A percentile compares a stretch with the other conserved stretches of the same genome.
phyloP scores from a whole-genome alignment of 495 filamentous ascomycete species.

The Neurospora sp. region DNA sequence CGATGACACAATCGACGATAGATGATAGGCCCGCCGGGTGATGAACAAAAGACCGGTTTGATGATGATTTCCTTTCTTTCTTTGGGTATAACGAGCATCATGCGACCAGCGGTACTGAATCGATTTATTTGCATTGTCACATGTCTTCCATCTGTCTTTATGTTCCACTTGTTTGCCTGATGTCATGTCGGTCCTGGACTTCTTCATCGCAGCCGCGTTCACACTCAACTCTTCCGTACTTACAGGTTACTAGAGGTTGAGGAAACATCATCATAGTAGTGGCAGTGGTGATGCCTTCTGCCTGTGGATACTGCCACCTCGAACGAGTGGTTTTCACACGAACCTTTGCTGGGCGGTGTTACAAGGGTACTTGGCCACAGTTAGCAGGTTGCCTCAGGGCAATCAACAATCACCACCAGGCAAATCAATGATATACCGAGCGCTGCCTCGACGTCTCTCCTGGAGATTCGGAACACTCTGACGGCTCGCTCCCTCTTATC shows the following conservation, averaged over 20 bases:
- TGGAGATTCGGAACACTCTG: too few species aligned
- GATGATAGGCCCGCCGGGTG: not conserved
- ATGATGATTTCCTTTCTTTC: not conserved
- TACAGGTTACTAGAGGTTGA: conserved; percentile 33
- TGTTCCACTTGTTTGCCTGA: not conserved
- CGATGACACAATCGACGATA: not conserved
- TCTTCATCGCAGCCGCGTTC: not conserved
- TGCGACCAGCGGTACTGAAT: not conserved
- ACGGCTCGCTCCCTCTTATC: too few species aligned
- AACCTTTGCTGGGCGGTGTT: too few species aligned
- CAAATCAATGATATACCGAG: too few species aligned
- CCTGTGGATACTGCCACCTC: conserved; percentile 19
- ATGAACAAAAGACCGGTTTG: not conserved
- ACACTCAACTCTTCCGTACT: conserved; percentile 3
- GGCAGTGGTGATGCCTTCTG: conserved; percentile 47
- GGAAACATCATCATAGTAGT: conserved; percentile 49
- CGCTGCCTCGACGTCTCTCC: too few species aligned
- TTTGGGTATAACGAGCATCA: not conserved
- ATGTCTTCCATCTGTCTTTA: not conserved
- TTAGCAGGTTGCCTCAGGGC: too few species aligned
- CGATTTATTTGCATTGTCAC: not conserved
- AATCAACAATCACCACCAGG: too few species aligned
- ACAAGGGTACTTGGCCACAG: too few species aligned
- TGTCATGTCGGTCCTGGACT: not conserved
- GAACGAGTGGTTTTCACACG: not conserved